These are phyloP conservation scores for Thalassiosira gravida DNA, from an alignment of 352 stramenopile genomes.

Conservation along the genomic window DNA sequence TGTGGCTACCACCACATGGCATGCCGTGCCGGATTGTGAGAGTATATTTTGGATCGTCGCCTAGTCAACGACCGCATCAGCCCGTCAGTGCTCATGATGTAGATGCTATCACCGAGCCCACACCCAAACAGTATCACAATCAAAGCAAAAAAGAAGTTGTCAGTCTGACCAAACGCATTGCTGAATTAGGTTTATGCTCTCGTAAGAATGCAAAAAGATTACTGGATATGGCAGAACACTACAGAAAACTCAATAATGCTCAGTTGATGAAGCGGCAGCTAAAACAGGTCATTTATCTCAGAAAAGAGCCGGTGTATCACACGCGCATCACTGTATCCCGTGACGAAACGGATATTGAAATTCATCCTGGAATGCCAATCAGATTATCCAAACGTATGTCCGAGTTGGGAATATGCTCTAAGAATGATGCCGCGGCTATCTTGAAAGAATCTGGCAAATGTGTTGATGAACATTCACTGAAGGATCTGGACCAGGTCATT, in stretches of 20 bases:
- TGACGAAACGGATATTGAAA: not conserved
- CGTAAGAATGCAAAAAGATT: slow-evolving; percentile 67
- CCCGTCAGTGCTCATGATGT: not conserved
- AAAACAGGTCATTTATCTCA: not conserved
- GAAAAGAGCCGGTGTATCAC: not conserved
- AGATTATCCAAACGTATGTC: slow-evolving; percentile 75
- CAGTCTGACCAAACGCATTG: slow-evolving; percentile 71
- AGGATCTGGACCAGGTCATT: slow-evolving; percentile 35
- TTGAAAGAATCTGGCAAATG: slow-evolving; percentile 46
- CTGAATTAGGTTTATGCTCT: slow-evolving; percentile 66
- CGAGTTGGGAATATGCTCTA: slow-evolving; percentile 67
- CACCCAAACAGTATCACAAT: slow-evolving; percentile 13
- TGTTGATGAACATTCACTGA: slow-evolving; percentile 12
- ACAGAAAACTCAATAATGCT: not conserved
- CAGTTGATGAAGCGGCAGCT: not conserved
- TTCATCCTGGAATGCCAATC: slow-evolving; percentile 31
- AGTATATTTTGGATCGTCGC: not conserved
- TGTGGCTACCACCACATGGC: not conserved
- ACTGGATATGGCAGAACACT: slow-evolving; percentile 35
- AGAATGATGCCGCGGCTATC: slow-evolving; percentile 69
- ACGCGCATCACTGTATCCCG: not conserved
- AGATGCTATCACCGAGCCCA: not conserved
- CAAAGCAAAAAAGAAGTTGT: no score
- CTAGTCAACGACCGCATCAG: not conserved
- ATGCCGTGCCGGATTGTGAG: not conserved